Conservation (phyloP, 257 asterid species). For the Linaria vulgaris region DNA sequence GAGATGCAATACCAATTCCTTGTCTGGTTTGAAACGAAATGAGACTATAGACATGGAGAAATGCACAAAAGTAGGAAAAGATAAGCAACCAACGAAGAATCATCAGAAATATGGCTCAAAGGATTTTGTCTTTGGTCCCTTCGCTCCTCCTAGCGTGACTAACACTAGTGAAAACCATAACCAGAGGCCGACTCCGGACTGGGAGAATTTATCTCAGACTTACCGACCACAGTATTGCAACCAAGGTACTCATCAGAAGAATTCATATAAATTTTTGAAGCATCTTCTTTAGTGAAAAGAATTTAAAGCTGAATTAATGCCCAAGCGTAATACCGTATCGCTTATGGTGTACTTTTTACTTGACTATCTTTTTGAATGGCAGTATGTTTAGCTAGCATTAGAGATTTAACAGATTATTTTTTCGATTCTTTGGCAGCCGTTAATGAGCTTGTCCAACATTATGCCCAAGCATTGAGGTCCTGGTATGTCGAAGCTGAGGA, state of each 20-base stretch:
- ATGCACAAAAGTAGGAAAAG: constrained; percentile 21
- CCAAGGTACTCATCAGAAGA: constrained; percentile 41
- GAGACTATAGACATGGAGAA: constrained; percentile 25
- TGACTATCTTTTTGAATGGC: background rate
- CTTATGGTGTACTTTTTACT: background rate
- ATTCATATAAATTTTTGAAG: background rate
- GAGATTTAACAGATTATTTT: background rate
- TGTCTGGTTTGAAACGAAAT: constrained; percentile 29
- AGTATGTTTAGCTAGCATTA: constrained; percentile 2
- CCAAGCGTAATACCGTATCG: background rate
- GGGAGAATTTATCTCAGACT: constrained; percentile 37
- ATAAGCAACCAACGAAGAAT: constrained; percentile 28
- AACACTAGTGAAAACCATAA: constrained; percentile 29
- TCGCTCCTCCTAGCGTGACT: constrained; percentile 40
- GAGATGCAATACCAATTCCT: constrained; percentile 38
- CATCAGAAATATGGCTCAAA: constrained; percentile 36
- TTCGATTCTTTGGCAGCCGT: constrained; percentile 39
- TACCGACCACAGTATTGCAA: constrained; percentile 54
- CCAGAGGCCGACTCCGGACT: constrained; percentile 33
- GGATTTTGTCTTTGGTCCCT: constrained; percentile 68
- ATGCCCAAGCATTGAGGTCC: constrained; percentile 56
- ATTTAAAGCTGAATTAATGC: background rate
- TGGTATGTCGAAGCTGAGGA: constrained; percentile 54
- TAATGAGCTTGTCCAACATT: constrained; percentile 51
- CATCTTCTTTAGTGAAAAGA: too few relatives aligned